Percentiles rank a stretch among this genome's conserved stretches.
Conservation (phyloP, 2,329 filamentous ascomycete species). For the Neonectria faginata region DNA sequence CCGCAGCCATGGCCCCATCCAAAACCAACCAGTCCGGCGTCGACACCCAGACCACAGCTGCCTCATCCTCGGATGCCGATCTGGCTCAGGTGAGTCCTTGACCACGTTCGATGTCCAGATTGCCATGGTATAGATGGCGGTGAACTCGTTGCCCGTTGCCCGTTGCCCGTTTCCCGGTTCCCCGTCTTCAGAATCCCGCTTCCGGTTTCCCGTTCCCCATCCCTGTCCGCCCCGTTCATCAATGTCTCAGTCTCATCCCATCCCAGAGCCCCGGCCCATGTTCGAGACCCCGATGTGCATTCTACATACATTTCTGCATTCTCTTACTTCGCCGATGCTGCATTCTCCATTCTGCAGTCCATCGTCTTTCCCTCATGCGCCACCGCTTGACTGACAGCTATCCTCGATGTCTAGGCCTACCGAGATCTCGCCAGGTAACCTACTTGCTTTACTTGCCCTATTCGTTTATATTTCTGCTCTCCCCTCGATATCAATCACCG, state of each 20-base stretch:
- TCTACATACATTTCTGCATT: constrained; percentile 18
- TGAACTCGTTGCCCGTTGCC: neutral
- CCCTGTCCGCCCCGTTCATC: neutral
- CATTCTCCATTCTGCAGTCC: constrained; percentile 20
- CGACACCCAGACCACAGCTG: constrained; percentile 27
- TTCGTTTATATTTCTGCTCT: too few relatives aligned
- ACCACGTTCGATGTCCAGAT: neutral
- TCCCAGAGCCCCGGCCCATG: constrained; percentile 34
- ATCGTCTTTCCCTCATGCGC: constrained; percentile 8
- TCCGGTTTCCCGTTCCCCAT: neutral
- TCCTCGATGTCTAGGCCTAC: constrained; percentile 50
- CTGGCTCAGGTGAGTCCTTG: constrained; percentile 42
- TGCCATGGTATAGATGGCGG: neutral
- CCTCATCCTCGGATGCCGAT: constrained; percentile 41
- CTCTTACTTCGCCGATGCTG: constrained; percentile 24
- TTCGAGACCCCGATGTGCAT: constrained; percentile 40
- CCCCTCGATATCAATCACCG: too few relatives aligned
- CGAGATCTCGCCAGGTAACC: constrained; percentile 50
- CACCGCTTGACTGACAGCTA: constrained; percentile 37
- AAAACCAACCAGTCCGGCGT: constrained; percentile 27
- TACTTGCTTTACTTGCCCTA: too few relatives aligned
- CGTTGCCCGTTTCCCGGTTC: neutral
- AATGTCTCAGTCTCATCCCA: neutral
- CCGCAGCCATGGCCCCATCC: constrained; percentile 30
- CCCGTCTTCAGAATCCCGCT: neutral